phyloP scores from a whole-genome alignment of 1,284 basidiomycete genomes.

The Acaromyces ingoldii region DNA sequence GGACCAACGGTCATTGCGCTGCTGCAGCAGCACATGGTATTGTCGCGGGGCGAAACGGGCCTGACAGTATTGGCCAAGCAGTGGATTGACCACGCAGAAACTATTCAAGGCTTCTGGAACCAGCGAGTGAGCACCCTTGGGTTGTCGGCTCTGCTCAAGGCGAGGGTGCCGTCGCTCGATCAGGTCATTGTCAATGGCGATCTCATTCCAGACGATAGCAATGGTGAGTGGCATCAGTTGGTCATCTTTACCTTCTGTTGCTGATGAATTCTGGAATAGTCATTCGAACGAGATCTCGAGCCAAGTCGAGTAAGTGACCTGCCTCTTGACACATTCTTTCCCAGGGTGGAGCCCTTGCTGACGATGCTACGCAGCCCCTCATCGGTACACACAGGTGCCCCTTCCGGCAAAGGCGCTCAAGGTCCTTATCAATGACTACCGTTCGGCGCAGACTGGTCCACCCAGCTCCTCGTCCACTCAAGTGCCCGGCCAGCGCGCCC shows the following conservation, averaged over 20 bases:
- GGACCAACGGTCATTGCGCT: conserved; percentile 53
- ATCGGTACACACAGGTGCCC: conserved; percentile 74
- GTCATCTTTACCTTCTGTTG: background rate
- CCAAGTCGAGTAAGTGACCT: conserved; percentile 66
- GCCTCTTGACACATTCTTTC: too few species aligned
- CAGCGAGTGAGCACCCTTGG: conserved; percentile 62
- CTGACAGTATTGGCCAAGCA: conserved; percentile 76
- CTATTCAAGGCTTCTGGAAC: conserved; percentile 85
- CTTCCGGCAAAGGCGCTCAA: conserved; percentile 91
- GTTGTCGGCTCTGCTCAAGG: conserved; percentile 69
- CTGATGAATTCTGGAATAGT: conserved; percentile 55
- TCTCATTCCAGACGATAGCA: conserved; percentile 58
- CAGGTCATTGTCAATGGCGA: conserved; percentile 81
- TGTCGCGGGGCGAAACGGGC: conserved; percentile 45
- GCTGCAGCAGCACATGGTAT: conserved; percentile 52
- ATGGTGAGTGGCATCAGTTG: conserved; percentile 1
- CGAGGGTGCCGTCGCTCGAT: conserved; percentile 64
- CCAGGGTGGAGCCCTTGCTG: too few species aligned
- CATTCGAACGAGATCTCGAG: conserved; percentile 90
- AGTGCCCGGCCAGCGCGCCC: conserved; percentile 13
- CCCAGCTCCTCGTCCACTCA: conserved; percentile 7
- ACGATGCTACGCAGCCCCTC: conserved; percentile 69
- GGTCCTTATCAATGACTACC: conserved; percentile 75
- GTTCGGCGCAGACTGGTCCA: conserved; percentile 54
- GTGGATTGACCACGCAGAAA: conserved; percentile 91